phyloP scores from a whole-genome alignment of 805 yeast genomes.

The Starmera pachycereana region DNA sequence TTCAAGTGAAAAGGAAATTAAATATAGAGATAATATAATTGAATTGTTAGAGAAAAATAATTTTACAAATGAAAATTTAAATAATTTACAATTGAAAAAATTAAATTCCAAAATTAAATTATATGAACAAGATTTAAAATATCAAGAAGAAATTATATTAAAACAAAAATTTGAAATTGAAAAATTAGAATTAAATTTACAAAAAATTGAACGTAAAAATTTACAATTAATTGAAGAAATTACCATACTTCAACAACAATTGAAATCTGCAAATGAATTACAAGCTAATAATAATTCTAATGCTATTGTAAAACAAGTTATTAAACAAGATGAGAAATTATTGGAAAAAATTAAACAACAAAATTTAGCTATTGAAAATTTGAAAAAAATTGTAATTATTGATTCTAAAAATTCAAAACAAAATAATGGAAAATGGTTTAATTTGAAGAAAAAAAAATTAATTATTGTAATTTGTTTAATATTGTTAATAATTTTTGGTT shows the following conservation, averaged over 20 bases:
- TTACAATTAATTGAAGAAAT: background rate
- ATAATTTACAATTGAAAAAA: slow-evolving; percentile 1
- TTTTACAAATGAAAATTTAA: slow-evolving; percentile 1
- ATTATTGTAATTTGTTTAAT: background rate
- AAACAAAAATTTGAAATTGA: slow-evolving; percentile 1
- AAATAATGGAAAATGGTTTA: background rate
- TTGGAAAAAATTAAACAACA: slow-evolving; percentile 11
- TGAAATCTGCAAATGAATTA: slow-evolving; percentile 6
- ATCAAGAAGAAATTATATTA: slow-evolving; percentile 14
- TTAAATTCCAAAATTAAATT: slow-evolving; percentile 2
- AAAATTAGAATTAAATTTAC: background rate
- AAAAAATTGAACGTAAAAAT: too few relatives aligned
- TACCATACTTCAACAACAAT: background rate
- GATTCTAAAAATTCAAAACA: too few relatives aligned
- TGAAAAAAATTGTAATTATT: slow-evolving; percentile 4
- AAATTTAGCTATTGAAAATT: slow-evolving; percentile 5
- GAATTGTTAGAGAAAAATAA: slow-evolving; percentile 7
- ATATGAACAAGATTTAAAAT: slow-evolving; percentile 14
- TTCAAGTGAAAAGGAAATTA: slow-evolving; percentile 16
- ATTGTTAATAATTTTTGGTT: background rate
- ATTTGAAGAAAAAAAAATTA: background rate
- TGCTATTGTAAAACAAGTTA: slow-evolving; percentile 2
- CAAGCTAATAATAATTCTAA: background rate
- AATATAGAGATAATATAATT: slow-evolving; percentile 16
- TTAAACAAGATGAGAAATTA: slow-evolving; percentile 9